Evolutionary conservation across 2,329 filamentous ascomycete species (phyloP), one percentile per base, ranked within the genome.

Genomic region (Hymenoscyphus infarciens): DNA sequence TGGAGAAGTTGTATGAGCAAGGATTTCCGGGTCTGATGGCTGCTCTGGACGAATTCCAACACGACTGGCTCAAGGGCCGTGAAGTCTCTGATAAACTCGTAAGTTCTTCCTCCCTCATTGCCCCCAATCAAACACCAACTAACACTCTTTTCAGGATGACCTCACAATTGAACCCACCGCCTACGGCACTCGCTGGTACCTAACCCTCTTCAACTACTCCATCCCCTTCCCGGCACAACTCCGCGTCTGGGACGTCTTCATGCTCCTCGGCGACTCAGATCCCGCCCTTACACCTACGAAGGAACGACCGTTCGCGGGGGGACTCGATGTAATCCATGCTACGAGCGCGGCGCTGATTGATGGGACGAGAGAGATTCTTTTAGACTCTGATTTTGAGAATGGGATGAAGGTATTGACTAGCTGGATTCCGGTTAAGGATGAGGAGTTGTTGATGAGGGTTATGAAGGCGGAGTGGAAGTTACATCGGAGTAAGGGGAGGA

Each of bases 121-220:
- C 7, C 3, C 42, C 45, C 11, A 25, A 7, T 45, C 59, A 10
- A 25, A 55, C 2, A 59, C 65, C 68, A 63, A 72, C 56, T 58
- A 52, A 52, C 45, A 52, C 19, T 1, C 8, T 42, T 53, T 13
- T 63, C 67, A 92, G 89, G 83, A 83, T 56, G 89, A 93, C 65
- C 82, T 97, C 33, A 82, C 83, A 66, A 95, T 99, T 69, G 87
- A 91, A 52, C 87, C 91, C 19, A 97, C 92, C 1, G 88, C 93
- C n/a, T 99, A 97, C 74, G 95, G 93, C 35, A 98, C 94, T 3
- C 84, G 93, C 59, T 99, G 95, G 95, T 99, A 99, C 74, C 82
- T 99, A 59, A 99, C 95, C 1, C 81, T 99, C 8, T 99, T 99
- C 82, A 98, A 98, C 77, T 89, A 98, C 72, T 96, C 92, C 16